Evolutionary conservation across 228 moss, liverwort and hornwort species (phyloP).

Genomic region (Sphagnum fallax): DNA sequence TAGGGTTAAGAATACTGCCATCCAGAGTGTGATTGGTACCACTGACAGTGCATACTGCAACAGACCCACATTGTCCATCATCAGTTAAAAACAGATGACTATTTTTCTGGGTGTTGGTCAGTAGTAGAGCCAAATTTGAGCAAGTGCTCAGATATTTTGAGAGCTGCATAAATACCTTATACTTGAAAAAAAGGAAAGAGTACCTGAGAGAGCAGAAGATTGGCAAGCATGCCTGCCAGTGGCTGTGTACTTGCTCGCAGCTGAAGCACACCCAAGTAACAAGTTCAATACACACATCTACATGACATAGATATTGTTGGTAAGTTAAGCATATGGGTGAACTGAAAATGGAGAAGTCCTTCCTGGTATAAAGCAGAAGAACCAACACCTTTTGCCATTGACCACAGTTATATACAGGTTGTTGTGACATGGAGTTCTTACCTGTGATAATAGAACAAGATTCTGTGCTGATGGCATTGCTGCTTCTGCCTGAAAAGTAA

Average conservation of each 20-base stretch:
- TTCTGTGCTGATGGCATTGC: slow-evolving; percentile 95
- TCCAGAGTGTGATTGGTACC: slow-evolving; percentile 55
- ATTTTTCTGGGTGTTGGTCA: neutral
- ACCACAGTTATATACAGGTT: no score
- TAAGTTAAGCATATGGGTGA: no score
- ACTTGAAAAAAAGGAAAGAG: neutral
- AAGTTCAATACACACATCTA: neutral
- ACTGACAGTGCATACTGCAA: slow-evolving; percentile 64
- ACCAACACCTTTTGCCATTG: no score
- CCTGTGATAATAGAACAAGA: slow-evolving; percentile 84
- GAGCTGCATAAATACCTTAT: neutral
- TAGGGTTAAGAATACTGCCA: slow-evolving; percentile 50
- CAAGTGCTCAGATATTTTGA: neutral
- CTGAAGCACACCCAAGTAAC: slow-evolving; percentile 24
- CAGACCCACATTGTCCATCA: neutral
- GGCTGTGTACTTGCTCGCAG: slow-evolving; percentile 68
- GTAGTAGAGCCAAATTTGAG: neutral
- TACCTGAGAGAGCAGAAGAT: slow-evolving; percentile 71
- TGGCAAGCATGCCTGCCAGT: slow-evolving; percentile 61
- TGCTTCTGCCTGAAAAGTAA: slow-evolving; percentile 52
- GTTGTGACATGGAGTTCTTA: neutral
- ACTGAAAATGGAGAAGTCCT: no score
- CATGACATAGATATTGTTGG: no score
- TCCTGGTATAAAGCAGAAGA: no score
- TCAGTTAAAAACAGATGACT: neutral